phyloP scores from a whole-genome alignment of 2,329 filamentous ascomycete species.

The Lachnellula suecica region DNA sequence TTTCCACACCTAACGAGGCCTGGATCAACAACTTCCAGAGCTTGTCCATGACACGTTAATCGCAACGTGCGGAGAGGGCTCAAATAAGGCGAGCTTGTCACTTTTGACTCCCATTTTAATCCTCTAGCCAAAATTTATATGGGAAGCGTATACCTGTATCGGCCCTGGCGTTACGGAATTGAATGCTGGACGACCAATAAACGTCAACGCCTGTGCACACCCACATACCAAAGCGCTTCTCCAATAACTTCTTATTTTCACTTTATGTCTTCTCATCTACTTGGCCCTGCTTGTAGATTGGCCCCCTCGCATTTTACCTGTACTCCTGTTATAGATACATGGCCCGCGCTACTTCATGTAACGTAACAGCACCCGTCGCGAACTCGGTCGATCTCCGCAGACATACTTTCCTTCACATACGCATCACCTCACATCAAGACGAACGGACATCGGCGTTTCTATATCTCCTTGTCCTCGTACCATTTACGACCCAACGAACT shows the following conservation, averaged over 20 bases:
- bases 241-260: not conserved
- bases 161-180: not conserved
- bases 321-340: not conserved
- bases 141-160: not conserved
- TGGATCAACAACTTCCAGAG: slow-evolving; percentile 67
- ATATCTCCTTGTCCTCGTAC: not conserved
- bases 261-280: not conserved
- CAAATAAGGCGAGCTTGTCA: not conserved
- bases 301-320: not conserved
- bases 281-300: not conserved
- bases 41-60: slow-evolving; percentile 57
- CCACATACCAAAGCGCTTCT: not conserved
- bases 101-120: not conserved
- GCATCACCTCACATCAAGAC: too few species aligned
- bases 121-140: not conserved
- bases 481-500: slow-evolving; percentile 11
- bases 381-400: not conserved
- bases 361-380: not conserved
- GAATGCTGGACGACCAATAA: not conserved
- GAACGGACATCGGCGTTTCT: not conserved
- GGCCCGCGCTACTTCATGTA: not conserved
- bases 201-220: not conserved
- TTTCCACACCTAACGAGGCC: slow-evolving; percentile 44
- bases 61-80: not conserved
- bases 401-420: too few species aligned